phyloP scores from a whole-genome alignment of 192 early-diverging fungal genomes.

The Spinellus fusiger region DNA sequence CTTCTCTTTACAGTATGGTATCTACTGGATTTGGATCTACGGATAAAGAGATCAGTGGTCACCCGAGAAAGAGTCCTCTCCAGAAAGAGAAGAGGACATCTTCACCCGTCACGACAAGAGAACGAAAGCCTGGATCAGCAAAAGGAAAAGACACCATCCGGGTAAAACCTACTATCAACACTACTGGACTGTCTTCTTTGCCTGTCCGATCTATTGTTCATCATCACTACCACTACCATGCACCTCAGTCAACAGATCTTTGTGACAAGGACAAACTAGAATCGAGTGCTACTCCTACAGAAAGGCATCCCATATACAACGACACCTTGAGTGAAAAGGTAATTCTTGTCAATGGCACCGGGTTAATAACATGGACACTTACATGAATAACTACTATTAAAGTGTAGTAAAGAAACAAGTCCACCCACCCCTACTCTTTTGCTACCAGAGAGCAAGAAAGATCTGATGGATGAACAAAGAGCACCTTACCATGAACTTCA shows the following conservation, averaged over 20 bases:
- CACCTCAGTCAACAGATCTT: too few species aligned
- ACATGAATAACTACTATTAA: too few species aligned
- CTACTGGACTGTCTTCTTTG: neutral
- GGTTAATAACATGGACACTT: too few species aligned
- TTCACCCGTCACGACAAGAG: neutral
- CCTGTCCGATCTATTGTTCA: constrained; percentile 14
- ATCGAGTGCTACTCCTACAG: neutral
- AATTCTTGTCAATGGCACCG: too few species aligned
- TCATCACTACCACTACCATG: constrained; percentile 21
- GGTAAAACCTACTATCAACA: neutral
- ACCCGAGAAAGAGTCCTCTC: neutral
- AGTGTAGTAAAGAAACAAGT: neutral
- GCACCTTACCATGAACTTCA: constrained; percentile 39
- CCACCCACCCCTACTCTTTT: neutral
- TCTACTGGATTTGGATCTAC: neutral
- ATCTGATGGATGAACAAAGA: too few species aligned
- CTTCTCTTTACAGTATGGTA: neutral
- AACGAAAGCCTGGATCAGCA: neutral
- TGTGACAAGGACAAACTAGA: constrained; percentile 11
- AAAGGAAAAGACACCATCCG: neutral
- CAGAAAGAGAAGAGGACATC: neutral
- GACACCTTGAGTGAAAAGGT: neutral
- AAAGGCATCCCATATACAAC: neutral
- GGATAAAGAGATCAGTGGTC: too few species aligned
- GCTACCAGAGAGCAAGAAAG: too few species aligned